phyloP scores from a whole-genome alignment of 352 stramenopile genomes.

The Elongisporangium undulatum region DNA sequence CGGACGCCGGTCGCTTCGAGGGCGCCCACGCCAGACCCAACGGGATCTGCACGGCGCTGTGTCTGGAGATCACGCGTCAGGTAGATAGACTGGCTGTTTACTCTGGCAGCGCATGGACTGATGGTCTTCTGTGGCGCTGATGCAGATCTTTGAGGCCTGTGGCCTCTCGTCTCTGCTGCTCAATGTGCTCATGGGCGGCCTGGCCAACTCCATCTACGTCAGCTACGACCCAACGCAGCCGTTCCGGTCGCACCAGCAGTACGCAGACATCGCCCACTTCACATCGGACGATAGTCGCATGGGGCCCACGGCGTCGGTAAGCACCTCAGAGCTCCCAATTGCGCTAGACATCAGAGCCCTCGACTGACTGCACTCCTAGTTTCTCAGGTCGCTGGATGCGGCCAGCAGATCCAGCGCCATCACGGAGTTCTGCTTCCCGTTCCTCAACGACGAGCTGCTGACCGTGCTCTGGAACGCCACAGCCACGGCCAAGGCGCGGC shows the following conservation, averaged over 20 bases:
- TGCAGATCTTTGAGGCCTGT: conserved; percentile 23
- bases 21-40: conserved; percentile 27
- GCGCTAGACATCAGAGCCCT: background rate
- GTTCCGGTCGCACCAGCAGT: conserved; percentile 32
- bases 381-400: conserved; percentile 33
- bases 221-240: conserved; percentile 34
- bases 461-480: conserved; percentile 61
- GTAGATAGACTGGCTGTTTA: conserved; percentile 5
- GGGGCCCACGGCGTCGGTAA: background rate
- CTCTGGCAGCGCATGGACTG: background rate
- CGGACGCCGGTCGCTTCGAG: conserved; percentile 45
- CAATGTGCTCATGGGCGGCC: conserved; percentile 40
- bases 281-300: background rate
- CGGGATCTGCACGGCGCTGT: conserved; percentile 52
- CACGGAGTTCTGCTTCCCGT: conserved; percentile 38
- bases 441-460: conserved; percentile 52
- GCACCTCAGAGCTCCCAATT: background rate
- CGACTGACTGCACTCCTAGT: conserved; percentile 4
- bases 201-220: conserved; percentile 61
- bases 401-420: conserved; percentile 22
- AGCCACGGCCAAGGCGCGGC: conserved; percentile 19
- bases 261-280: conserved; percentile 27
- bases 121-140: background rate
- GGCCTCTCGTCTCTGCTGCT: conserved; percentile 32
- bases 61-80: conserved; percentile 39